Conservation (phyloP, 495 filamentous ascomycete genomes). For the Umbilicaria muhlenbergii region DNA sequence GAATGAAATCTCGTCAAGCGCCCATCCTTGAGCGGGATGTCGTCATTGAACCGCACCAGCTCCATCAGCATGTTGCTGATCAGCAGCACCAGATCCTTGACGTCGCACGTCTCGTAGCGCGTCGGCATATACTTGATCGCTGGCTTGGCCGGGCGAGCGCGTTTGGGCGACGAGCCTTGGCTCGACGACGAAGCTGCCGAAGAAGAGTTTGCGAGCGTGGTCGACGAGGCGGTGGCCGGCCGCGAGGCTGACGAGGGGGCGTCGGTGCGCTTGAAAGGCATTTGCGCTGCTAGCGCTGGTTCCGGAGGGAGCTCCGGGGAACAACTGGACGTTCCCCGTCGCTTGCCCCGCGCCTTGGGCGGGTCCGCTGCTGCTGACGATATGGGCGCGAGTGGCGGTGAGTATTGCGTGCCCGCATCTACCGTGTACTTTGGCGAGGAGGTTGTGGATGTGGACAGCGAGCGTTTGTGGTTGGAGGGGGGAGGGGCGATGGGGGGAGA, state of each 20-base stretch:
- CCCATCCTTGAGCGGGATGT: slow-evolving; percentile 66
- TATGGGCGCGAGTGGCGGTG: slow-evolving; percentile 18
- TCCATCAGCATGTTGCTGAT: slow-evolving; percentile 94
- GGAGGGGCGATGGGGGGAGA: slow-evolving; percentile 5
- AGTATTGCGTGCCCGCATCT: slow-evolving; percentile 41
- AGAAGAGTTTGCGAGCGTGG: slow-evolving; percentile 26
- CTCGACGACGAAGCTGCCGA: slow-evolving; percentile 29
- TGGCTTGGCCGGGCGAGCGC: slow-evolving; percentile 35
- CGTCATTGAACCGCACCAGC: slow-evolving; percentile 83
- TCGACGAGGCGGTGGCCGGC: slow-evolving; percentile 23
- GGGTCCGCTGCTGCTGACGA: slow-evolving; percentile 2
- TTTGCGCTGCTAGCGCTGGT: slow-evolving; percentile 13
- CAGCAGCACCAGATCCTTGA: slow-evolving; percentile 71
- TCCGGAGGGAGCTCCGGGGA: slow-evolving; percentile 7
- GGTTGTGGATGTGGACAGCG: slow-evolving; percentile 1
- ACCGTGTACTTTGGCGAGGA: slow-evolving; percentile 8
- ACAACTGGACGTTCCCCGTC: slow-evolving; percentile 10
- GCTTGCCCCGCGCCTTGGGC: slow-evolving; percentile 7
- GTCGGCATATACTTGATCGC: slow-evolving; percentile 56
- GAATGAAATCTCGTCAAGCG: slow-evolving; percentile 91
- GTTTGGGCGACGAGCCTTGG: slow-evolving; percentile 34
- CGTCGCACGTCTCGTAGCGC: slow-evolving; percentile 61
- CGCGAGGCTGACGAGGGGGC: slow-evolving; percentile 14
- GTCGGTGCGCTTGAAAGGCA: slow-evolving; percentile 3
- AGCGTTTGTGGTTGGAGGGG: slow-evolving; percentile 2